A percentile compares a stretch with the other conserved stretches of the same genome.
phyloP scores from a whole-genome alignment of 108 stramenopile species.

The Poteriospumella lacustris region DNA sequence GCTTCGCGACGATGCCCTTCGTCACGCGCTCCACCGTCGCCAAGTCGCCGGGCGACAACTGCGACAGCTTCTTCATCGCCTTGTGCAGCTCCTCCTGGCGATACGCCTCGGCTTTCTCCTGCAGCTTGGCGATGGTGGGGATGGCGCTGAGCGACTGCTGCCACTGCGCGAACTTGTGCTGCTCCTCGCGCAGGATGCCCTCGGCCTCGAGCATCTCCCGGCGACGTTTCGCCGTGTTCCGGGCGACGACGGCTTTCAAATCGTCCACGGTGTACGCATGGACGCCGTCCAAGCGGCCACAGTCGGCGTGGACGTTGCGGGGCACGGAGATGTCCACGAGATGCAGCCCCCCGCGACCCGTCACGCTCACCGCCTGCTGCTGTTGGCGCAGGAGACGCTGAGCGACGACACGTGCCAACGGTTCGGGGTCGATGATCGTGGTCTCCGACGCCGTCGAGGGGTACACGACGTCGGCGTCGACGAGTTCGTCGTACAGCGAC shows the following conservation, averaged over 20 bases:
- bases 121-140: slow-evolving; percentile 88
- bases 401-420: background rate
- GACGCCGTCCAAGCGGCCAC: slow-evolving; percentile 60
- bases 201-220: slow-evolving; percentile 96
- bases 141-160: slow-evolving; percentile 84
- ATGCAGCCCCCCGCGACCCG: slow-evolving; percentile 1
- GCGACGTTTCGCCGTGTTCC: slow-evolving; percentile 93
- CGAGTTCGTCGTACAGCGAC: slow-evolving; percentile 77
- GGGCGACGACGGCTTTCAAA: slow-evolving; percentile 93
- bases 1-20: slow-evolving; percentile 92
- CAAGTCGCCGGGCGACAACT: slow-evolving; percentile 78
- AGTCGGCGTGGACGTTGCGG: slow-evolving; percentile 77
- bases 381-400: too few species aligned
- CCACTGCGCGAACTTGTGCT: slow-evolving; percentile 73
- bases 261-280: slow-evolving; percentile 92
- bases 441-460: slow-evolving; percentile 63
- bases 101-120: slow-evolving; percentile 84
- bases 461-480: slow-evolving; percentile 84
- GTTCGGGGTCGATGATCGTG: slow-evolving; percentile 14
- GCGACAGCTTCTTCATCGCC: slow-evolving; percentile 71
- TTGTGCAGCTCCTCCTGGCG: slow-evolving; percentile 82
- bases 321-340: slow-evolving; percentile 97
- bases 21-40: slow-evolving; percentile 89
- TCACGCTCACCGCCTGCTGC: background rate
- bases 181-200: slow-evolving; percentile 74